These are phyloP conservation scores for Theobroma grandiflorum DNA, from an alignment of 441 rosid genomes.

Conservation along the genomic window DNA sequence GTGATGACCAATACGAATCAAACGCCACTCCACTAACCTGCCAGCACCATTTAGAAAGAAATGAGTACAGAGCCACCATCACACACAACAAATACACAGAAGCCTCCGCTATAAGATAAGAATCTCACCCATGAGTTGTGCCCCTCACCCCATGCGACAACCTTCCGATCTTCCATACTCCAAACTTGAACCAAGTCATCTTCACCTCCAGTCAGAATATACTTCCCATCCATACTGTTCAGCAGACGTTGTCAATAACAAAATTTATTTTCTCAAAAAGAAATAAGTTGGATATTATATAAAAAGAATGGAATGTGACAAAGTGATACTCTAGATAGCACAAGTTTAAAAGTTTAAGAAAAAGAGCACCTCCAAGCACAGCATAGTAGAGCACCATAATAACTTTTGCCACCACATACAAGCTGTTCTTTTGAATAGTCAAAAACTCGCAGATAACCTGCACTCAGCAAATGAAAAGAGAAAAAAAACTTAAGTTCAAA, in stretches of 20 bases:
- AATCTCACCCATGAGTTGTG: constrained; percentile 97
- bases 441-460: constrained; percentile 90
- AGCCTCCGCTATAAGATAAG: constrained; percentile 12
- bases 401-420: constrained; percentile 93
- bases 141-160: constrained; percentile 99
- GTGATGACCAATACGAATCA: constrained; percentile 94
- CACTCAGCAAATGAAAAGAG: not conserved
- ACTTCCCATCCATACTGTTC: constrained; percentile 94
- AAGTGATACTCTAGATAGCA: not conserved
- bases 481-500: constrained; percentile 34
- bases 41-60: constrained; percentile 40
- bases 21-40: constrained; percentile 99
- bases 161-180: constrained; percentile 98
- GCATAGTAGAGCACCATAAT: constrained; percentile 91
- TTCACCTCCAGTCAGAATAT: constrained; percentile 97
- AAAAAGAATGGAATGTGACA: not conserved
- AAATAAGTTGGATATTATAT: constrained; percentile 13
- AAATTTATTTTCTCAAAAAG: constrained; percentile 19
- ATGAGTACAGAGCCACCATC: constrained; percentile 31
- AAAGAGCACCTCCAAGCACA: constrained; percentile 92
- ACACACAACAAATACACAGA: constrained; percentile 14
- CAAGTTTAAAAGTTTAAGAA: not conserved
- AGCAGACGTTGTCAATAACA: constrained; percentile 34
- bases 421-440: constrained; percentile 90
- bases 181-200: constrained; percentile 99